Evolutionary conservation across 2,329 filamentous ascomycete genomes (phyloP).

Genomic region (Colletotrichum sp.): DNA sequence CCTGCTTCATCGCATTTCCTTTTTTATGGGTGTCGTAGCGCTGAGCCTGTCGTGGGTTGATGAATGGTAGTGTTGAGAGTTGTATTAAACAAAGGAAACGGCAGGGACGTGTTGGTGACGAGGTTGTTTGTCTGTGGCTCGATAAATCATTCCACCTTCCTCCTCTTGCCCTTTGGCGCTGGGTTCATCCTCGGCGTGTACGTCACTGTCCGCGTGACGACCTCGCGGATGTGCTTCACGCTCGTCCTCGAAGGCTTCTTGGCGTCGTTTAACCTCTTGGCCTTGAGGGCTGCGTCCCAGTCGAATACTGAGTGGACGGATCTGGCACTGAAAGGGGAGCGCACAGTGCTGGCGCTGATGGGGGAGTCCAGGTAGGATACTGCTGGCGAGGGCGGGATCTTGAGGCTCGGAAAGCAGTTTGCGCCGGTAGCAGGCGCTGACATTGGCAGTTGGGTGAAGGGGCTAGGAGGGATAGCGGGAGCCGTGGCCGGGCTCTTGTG

Average conservation of each 20-base stretch:
- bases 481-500: conserved; percentile 49
- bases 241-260: conserved; percentile 64
- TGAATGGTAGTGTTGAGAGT: not conserved
- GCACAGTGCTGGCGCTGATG: conserved; percentile 67
- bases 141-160: conserved; percentile 62
- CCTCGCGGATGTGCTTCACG: conserved; percentile 79
- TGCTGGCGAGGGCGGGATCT: conserved; percentile 78
- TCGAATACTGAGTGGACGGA: conserved; percentile 75
- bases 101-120: not conserved
- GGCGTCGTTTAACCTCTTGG: conserved; percentile 65
- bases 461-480: conserved; percentile 49
- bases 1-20: conserved; percentile 21
- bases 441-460: conserved; percentile 62
- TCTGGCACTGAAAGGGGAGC: conserved; percentile 77
- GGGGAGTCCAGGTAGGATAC: conserved; percentile 74
- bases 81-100: conserved; percentile 5
- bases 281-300: conserved; percentile 76
- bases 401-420: conserved; percentile 68
- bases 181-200: conserved; percentile 88
- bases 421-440: conserved; percentile 65
- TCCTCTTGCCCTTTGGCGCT: conserved; percentile 90
- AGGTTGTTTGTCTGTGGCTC: not conserved
- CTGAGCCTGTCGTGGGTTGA: conserved; percentile 9
- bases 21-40: not conserved
- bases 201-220: conserved; percentile 92